Conservation (phyloP, 805 yeast species). For the Sugiyamaella mastotermitis region DNA sequence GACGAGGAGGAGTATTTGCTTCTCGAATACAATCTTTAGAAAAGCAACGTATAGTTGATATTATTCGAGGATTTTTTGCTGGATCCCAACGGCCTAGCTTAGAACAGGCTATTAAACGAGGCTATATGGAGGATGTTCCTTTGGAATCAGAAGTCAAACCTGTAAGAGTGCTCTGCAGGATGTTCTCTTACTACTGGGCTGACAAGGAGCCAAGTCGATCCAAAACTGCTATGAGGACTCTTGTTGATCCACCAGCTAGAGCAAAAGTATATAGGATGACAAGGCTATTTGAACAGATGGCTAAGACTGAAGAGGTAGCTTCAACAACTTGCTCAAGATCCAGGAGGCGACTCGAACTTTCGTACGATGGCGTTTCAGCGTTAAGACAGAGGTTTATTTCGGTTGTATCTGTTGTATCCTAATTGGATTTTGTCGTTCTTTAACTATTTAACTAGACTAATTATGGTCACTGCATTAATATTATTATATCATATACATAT, state of each 20-base stretch:
- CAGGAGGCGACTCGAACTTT: too few species aligned
- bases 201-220: background rate
- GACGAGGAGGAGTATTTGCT: constrained; percentile 17
- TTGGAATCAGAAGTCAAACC: constrained; percentile 9
- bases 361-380: constrained; percentile 16
- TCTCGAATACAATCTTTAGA: constrained; percentile 17
- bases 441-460: too few species aligned
- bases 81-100: constrained; percentile 16
- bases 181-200: constrained; percentile 14
- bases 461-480: constrained; percentile 2
- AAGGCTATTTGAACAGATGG: constrained; percentile 16
- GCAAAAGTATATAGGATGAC: constrained; percentile 20
- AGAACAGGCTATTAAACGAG: constrained; percentile 16
- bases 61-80: constrained; percentile 16
- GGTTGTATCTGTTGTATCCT: background rate
- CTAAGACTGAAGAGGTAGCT: background rate
- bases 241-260: constrained; percentile 19
- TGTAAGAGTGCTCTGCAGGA: constrained; percentile 16
- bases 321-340: too few species aligned
- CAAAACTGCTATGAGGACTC: background rate
- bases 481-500: constrained; percentile 3
- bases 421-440: background rate
- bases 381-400: constrained; percentile 15
- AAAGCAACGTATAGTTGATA: constrained; percentile 21
- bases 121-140: constrained; percentile 9